Evolutionary conservation across 2,329 filamentous ascomycete species (phyloP), one percentile per base, ranked within the genome.

Genomic region (Leptodontidium sp.): DNA sequence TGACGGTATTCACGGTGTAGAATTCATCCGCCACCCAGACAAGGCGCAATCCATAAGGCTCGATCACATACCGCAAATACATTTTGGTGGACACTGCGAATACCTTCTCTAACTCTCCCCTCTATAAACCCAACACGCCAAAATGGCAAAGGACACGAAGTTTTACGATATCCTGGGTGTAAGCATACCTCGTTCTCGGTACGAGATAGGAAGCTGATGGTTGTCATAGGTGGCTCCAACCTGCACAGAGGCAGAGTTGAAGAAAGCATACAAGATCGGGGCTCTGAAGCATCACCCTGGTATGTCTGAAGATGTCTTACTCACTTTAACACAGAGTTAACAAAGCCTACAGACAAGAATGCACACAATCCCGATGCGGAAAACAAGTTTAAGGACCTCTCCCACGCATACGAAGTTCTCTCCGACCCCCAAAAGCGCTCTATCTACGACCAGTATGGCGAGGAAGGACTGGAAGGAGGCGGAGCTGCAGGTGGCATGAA

Each of bases 301-400:
- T 93, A 87, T 74, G 88, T 80, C 68, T 76, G 67, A 38, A 67
- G 14, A 43, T 68, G 32, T 67, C 49, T 49, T 35, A 61, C 32
- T 70, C 38, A 49, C 59, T 49, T 49, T 35, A 21, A 43, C 21
- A 63, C 64, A 43, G 26, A 43, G 14, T 21, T 78, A 68, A 75
- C 55, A 21, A 17, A 29, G 11, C 9, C 17, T 66, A 47, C 75
- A 97, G 95, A 99, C 83, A 99, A 99, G 88, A 99, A 99, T 82
- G 89, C 91, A 73, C 90, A 96, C 85, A 97, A 97, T 85, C 94
- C 94, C 50, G 92, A 90, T 32, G 94, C 96, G 63, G 94, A 95
- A 76, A 94, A 97, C 71, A 99, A 98, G 83, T 99, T 99, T 90
- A 98, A 99, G 86, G 94, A 98, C 78, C 87, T 98, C 70, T 97